Evolutionary conservation across 140 eudicot species (phyloP), one percentile per base, ranked within the genome.

Genomic region (Flaveria floridana): DNA sequence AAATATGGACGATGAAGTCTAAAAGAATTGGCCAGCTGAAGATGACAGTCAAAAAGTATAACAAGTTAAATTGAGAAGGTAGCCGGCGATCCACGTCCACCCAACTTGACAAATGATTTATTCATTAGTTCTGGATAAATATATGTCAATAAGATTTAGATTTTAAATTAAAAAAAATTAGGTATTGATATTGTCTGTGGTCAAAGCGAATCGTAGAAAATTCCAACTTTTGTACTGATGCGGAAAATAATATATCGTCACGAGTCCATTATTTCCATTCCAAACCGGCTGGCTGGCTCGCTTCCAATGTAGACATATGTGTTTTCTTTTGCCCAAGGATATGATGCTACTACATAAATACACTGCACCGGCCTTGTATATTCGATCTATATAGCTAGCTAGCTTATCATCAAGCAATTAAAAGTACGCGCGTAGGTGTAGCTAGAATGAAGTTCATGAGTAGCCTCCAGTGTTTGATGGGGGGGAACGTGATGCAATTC

Each of bases 401-500:
- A 61, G 10, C 26, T 25, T 44, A 39, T 48, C 46, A 11, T 23
- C 4, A 72, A 42, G 1, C 16, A 34, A 34, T 34, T 34, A 34
- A 34, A 34, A 4, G 41, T 34, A 34, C 41, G 34, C 34, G 34
- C 34, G 41, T 34, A 34, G 7, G 41, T 34, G 41, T 34, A 34
- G 41, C 14, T 26, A 53, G 16, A 23, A 81, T 81, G 84, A 81
- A 75, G 81, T 70, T 81, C 28, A 81, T 76, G 63, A 76, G 62
- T 62, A 76, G 77, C 66, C 62, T 68, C 42, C 76, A 75, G 39
- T 75, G 81, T 30, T 76, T 81, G 59, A 75, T 81, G 80, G 78
- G 78, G 1, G 84, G 81, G 12, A 80, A 80, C 52, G 73, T 41
- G 44, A 73, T 81, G 34, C 82, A 71, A 4, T 71, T 78, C 18